phyloP scores from a whole-genome alignment of 2,329 filamentous ascomycete genomes.

The Epichloe sylvatica region DNA sequence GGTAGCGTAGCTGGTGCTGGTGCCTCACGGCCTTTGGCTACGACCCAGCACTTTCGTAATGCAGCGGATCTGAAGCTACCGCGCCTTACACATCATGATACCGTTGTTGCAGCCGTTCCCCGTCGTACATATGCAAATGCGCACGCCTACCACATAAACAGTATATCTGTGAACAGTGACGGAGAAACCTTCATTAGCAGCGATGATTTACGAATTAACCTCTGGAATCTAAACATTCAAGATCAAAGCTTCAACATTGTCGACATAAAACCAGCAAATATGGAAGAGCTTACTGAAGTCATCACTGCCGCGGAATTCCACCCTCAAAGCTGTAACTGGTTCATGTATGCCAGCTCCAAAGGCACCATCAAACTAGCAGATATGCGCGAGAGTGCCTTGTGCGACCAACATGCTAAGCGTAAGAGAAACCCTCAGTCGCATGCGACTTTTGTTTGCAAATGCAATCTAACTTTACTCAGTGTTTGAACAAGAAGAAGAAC shows the following conservation, averaged over 20 bases:
- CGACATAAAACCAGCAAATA: conserved; percentile 98
- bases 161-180: conserved; percentile 99
- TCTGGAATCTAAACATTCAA: conserved; percentile 99
- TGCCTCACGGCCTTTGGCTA: conserved; percentile 52
- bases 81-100: conserved; percentile 93
- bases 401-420: conserved; percentile 93
- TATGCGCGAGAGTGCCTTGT: conserved; percentile 93
- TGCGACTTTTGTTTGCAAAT: not conserved
- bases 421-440: conserved; percentile 12
- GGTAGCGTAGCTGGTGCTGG: conserved; percentile 58
- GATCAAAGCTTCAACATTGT: conserved; percentile 99
- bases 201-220: conserved; percentile 91
- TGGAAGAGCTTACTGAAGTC: conserved; percentile 98
- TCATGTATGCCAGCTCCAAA: conserved; percentile 99
- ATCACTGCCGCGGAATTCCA: conserved; percentile 98
- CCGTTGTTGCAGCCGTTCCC: conserved; percentile 90
- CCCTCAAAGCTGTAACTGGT: conserved; percentile 95
- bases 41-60: conserved; percentile 62
- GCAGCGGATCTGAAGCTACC: conserved; percentile 81
- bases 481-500: conserved; percentile 98
- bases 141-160: conserved; percentile 99
- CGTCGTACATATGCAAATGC: conserved; percentile 95
- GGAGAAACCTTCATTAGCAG: conserved; percentile 99
- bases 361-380: conserved; percentile 97
- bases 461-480: conserved; percentile 39